phyloP scores from a whole-genome alignment of 345 rosid species.

The Gossypium sturtianum region DNA sequence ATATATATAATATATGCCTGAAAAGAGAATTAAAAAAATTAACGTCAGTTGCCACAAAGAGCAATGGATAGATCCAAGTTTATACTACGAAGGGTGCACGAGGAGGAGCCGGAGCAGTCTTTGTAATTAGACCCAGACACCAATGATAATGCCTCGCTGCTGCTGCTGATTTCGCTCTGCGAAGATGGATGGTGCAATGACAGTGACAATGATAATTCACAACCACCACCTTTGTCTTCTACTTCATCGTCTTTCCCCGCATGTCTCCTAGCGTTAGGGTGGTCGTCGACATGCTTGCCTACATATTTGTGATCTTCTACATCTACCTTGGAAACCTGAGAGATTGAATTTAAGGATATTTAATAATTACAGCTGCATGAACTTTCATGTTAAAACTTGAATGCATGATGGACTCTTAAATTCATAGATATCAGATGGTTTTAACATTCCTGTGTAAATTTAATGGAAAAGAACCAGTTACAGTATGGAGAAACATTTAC shows the following conservation, averaged over 20 bases:
- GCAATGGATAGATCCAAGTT: conserved; percentile 71
- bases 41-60: conserved; percentile 46
- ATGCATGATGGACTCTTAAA: no score
- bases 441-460: no score
- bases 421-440: no score
- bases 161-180: conserved; percentile 54
- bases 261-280: neutral
- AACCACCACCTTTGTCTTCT: neutral
- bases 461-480: neutral
- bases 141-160: conserved; percentile 64
- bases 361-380: no score
- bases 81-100: conserved; percentile 26
- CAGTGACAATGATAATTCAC: conserved; percentile 50
- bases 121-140: conserved; percentile 30
- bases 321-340: conserved; percentile 30
- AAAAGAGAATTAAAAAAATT: neutral
- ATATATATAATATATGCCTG: neutral
- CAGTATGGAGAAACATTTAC: neutral
- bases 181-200: conserved; percentile 37
- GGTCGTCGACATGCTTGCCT: neutral
- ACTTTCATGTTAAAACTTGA: no score
- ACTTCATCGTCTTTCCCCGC: neutral
- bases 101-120: conserved; percentile 34
- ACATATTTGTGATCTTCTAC: neutral
- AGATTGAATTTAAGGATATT: neutral